These are phyloP conservation scores for Umbilicaria muhlenbergii DNA, from an alignment of 495 filamentous ascomycete species.

Conservation along the genomic window DNA sequence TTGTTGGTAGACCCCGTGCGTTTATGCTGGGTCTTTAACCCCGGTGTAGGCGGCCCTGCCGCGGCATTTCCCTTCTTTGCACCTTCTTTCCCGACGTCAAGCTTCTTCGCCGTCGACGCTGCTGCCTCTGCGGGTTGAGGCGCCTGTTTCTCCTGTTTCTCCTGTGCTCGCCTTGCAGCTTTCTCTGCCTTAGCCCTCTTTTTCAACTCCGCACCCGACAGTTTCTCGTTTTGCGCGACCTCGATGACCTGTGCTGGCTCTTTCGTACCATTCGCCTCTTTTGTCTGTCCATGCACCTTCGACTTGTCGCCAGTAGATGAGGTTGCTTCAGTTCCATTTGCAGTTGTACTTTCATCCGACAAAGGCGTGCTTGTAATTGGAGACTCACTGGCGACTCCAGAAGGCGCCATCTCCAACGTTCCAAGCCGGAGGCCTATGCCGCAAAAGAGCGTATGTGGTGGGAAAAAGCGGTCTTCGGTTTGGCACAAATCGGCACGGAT, in stretches of 20 bases:
- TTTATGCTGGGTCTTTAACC: conserved; percentile 11
- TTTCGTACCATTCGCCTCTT: conserved; percentile 20
- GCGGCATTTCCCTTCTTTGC: conserved; percentile 27
- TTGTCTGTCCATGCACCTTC: conserved; percentile 4
- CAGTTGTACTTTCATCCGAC: too few relatives aligned
- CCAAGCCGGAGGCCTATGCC: too few relatives aligned
- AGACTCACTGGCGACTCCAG: too few relatives aligned
- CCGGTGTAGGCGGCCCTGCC: conserved; percentile 6
- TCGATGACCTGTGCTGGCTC: conserved; percentile 11
- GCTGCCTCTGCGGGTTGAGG: conserved; percentile 12
- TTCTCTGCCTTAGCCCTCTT: conserved; percentile 68
- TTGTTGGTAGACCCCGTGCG: conserved; percentile 8
- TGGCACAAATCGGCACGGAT: too few relatives aligned
- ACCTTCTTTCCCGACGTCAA: conserved; percentile 12
- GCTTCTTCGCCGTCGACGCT: conserved; percentile 17
- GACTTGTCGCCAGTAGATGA: not conserved
- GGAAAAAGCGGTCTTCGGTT: too few relatives aligned
- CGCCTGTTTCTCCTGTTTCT: conserved; percentile 31
- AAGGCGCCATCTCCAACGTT: too few relatives aligned
- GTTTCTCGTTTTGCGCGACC: conserved; percentile 26
- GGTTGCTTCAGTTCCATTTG: not conserved
- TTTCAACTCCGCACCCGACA: conserved; percentile 55
- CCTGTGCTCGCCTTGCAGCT: conserved; percentile 51
- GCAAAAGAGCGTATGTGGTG: too few relatives aligned
- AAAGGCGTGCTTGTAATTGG: too few relatives aligned